Evolutionary conservation across 1,284 basidiomycete species (phyloP).

Genomic region (Ustilago shanxiensis): DNA sequence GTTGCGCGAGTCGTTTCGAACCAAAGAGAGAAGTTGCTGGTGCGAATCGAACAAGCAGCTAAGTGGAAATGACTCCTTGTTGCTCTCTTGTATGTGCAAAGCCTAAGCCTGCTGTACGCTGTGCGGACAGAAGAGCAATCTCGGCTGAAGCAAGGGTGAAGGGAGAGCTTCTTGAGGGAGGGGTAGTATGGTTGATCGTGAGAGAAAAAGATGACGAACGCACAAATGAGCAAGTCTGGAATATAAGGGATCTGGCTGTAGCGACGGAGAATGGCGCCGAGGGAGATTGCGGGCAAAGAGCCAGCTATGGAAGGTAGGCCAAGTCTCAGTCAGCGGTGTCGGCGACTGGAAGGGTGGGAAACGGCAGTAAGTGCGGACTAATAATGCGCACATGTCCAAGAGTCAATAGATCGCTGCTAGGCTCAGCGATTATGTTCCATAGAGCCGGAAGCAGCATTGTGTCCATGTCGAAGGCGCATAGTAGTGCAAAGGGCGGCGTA

Average conservation of each 20-base stretch:
- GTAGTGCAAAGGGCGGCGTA: neutral
- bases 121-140: slow-evolving; percentile 22
- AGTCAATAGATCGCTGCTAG: no score
- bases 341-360: no score
- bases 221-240: neutral
- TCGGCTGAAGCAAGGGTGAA: slow-evolving; percentile 14
- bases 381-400: no score
- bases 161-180: slow-evolving; percentile 9
- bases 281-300: neutral
- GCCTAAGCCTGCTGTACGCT: slow-evolving; percentile 25
- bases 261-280: slow-evolving; percentile 3
- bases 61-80: neutral
- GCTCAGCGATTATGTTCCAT: no score
- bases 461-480: neutral
- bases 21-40: slow-evolving; percentile 3
- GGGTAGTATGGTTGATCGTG: neutral
- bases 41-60: neutral
- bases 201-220: neutral
- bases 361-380: no score
- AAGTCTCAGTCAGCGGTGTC: slow-evolving; percentile 23
- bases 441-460: slow-evolving; percentile 1
- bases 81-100: slow-evolving; percentile 13
- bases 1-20: neutral
- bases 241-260: slow-evolving; percentile 29
- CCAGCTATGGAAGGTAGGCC: neutral